Evolutionary conservation across 352 stramenopile genomes (phyloP), one percentile per base, ranked within the genome.

Genomic region (Globisporangium carolinianum): DNA sequence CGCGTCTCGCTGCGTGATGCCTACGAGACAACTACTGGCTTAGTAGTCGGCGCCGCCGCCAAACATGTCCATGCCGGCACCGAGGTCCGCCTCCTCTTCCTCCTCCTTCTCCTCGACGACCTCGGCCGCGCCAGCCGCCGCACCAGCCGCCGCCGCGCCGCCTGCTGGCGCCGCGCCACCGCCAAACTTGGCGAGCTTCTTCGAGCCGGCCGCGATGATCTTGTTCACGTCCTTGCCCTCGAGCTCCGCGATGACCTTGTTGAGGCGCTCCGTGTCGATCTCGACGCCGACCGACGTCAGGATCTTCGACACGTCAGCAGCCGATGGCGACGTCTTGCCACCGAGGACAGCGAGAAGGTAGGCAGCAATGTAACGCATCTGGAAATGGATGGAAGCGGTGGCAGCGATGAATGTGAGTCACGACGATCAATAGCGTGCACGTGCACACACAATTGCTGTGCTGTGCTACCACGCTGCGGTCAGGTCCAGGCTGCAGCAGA

Each of bases 341-440:
- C 89, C 94, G 57, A 99, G 79, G 68, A 96, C 94, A 80, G 94
- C 94, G 63, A 98, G 81, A 61, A 98, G 76, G 83, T 98, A 97
- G 66, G 96, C 96, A 85, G 94, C 91, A 91, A 98, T 90, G 94
- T 98, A 96, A 90, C 89, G 83, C 96, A 98, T 98, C 83, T 96
- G 67, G 11, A n/a, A 32, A 32, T 32, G n/a, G 14, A 0, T 51
- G 8, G 17, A 17, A 11, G 35, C n/a, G 50, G 15, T 1, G 41
- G 32, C 0, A 18, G 12, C 2, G 12, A n/a, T 9, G 1, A 6
- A 5, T 39, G 14, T 42, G 35, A 12, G 4, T 32, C 24, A 32
- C 2, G 24, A 32, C 24, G 24, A 17, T 49, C 15, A 32, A 17
- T 49, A 15, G 0, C 14, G 14, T 49, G 45, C 10, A 12, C 2